Conservation (phyloP, 1,139 yeast genomes). For the Wickerhamomyces sp. region DNA sequence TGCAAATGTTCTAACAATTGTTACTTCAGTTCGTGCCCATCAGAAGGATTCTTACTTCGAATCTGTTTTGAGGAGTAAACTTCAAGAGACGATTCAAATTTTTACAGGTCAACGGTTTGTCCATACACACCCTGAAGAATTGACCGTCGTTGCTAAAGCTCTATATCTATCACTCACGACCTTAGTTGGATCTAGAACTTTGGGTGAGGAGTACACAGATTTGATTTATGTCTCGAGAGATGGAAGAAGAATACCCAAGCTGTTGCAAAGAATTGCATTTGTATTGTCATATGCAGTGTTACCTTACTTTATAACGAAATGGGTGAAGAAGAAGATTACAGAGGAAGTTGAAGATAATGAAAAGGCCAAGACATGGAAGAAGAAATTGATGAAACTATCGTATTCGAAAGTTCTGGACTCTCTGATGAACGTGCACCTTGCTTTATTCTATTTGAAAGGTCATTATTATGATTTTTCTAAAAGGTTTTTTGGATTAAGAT, state of each 20-base stretch:
- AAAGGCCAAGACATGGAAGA: conserved; percentile 12
- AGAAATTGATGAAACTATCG: conserved; percentile 13
- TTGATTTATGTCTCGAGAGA: conserved; percentile 57
- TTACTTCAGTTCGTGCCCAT: conserved; percentile 57
- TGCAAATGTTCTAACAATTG: conserved; percentile 17
- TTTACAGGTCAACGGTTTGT: conserved; percentile 65
- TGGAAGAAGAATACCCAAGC: conserved; percentile 47
- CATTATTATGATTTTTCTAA: conserved; percentile 74
- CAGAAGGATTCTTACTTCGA: conserved; percentile 82
- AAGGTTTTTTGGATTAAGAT: conserved; percentile 72
- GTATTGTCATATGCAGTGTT: conserved; percentile 48
- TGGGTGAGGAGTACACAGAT: conserved; percentile 95
- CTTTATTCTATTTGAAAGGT: conserved; percentile 78
- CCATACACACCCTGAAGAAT: conserved; percentile 58
- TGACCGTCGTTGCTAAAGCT: conserved; percentile 52
- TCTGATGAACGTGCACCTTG: conserved; percentile 63
- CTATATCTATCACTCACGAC: conserved; percentile 71
- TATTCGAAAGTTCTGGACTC: conserved; percentile 46
- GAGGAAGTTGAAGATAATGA: conserved; percentile 23
- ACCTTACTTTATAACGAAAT: conserved; percentile 45
- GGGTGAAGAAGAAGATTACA: conserved; percentile 13
- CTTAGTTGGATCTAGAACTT: conserved; percentile 65
- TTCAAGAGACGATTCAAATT: conserved; percentile 52
- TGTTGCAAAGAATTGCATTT: conserved; percentile 45
- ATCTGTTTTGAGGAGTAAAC: conserved; percentile 44